Evolutionary conservation across 371 early-diverging fungal species (phyloP), one percentile per base, ranked within the genome.

Genomic region (Apophysomyces elegans): DNA sequence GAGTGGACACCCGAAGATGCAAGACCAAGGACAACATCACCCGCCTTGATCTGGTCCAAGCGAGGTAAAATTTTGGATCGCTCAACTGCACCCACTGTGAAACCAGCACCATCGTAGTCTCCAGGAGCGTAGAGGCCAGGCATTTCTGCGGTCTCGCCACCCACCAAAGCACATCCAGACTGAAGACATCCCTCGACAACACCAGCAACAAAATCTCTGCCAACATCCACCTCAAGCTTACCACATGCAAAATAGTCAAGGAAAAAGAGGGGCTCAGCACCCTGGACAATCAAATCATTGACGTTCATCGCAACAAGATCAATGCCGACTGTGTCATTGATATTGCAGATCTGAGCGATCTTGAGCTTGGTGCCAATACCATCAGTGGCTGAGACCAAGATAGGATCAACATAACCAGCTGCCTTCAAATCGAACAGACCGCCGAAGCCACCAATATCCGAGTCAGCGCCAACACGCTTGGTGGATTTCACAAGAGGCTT

Each of bases 91-190:
- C 98, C 99, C 8, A 97, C 97, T 6, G 96, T 93, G 76, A 99
- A 99, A 45, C 99, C 99, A 45, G 98, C 99, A 54, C 96, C 88
- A 72, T 99, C 98, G 70, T 93, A 95, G 69, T 96, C 96, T 37
- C 93, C 94, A 65, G 75, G 69, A 18, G 85, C 79, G 73, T 98
- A 99, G 59, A 98, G 83, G 54, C 97, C 96, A 4, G 99, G 99
- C 99, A 99, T 99, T 73, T 99, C 99, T 7, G 99, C 96, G n/a
- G 99, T 99, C 77, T 99, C 99, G 43, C 98, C 98, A 68, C 99
- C 99, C 61, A 99, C 89, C 64, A 99, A 87, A 36, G 98, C 99
- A 70, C 96, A 95, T n/a, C 93, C 93, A 16, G 97, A 85, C 68
- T 93, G 84, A 46, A 84, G 72, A 79, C 99, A 99, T 8, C 98